Evolutionary conservation across 805 yeast genomes (phyloP), one percentile per base, ranked within the genome.

Genomic region (Teunomyces tritomae): DNA sequence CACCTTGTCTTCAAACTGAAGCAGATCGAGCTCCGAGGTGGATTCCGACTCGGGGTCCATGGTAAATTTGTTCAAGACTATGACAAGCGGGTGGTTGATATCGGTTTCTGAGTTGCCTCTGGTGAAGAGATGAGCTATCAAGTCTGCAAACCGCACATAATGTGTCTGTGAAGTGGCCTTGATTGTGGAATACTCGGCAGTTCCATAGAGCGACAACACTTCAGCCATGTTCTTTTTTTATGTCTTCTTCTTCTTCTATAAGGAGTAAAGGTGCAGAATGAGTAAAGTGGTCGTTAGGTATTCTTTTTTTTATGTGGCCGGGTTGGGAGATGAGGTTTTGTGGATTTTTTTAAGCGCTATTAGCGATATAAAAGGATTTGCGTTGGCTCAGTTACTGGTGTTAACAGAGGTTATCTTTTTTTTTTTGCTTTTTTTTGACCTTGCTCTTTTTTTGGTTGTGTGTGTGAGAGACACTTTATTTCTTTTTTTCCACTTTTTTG

Each of bases 51-150:
- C 34, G 9, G 42, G 9, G 26, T 17, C 36, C n/a, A 26, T 5
- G 16, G 13, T 11, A 6, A n/a, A 16, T 29, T 33, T 26, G 33
- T 54, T 57, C 17, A 62, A 49, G 1, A 67, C 59, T 5, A 72
- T 54, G 20, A 68, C 62, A 6, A 70, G 64, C 11, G 72, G 63
- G 43, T 58, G 57, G 49, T 58, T 58, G n/a, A 59, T 49, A 47
- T 72, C 76, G n/a, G 44, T 30, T 51, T 73, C 77, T 30, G 44
- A 51, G 52, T 63, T 68, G 8, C 71, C 72, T 44, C 61, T 58
- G 36, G 52, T 48, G 51, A 71, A 70, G 28, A 71, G 51, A 39
- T 53, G 43, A 28, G 53, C 28, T n/a, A 68, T 48, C 47, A 62
- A 57, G 40, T 37, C 52, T 24, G 44, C 50, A 45, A 55, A 61